These are phyloP conservation scores for Beauveria asiatica DNA, from an alignment of 2,329 filamentous ascomycete genomes.

Conservation along the genomic window DNA sequence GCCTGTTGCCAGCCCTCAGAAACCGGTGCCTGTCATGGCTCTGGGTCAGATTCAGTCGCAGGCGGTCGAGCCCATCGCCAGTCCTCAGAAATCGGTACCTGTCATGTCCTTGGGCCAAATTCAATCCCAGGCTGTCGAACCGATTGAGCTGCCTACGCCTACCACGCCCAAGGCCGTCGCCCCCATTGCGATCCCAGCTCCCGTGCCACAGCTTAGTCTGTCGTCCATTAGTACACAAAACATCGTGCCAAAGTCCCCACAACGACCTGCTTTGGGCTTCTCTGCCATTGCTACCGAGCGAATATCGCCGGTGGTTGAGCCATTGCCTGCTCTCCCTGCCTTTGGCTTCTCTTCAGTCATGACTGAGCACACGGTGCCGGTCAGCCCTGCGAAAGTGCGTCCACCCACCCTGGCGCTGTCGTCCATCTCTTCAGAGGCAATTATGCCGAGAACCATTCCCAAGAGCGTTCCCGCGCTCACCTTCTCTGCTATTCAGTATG, in stretches of 20 bases:
- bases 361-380: conserved; percentile 29
- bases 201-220: conserved; percentile 19
- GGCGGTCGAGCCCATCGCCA: conserved; percentile 23
- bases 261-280: conserved; percentile 21
- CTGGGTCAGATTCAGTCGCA: conserved; percentile 19
- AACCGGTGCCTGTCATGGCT: conserved; percentile 18
- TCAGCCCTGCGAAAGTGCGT: conserved; percentile 15
- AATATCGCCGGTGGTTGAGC: conserved; percentile 22
- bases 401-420: conserved; percentile 16
- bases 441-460: not conserved
- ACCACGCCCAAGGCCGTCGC: conserved; percentile 14
- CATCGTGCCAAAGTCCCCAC: conserved; percentile 18
- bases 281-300: conserved; percentile 1
- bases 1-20: conserved; percentile 20
- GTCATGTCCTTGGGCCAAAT: conserved; percentile 20
- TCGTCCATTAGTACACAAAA: conserved; percentile 22
- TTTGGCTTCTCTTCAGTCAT: conserved; percentile 25
- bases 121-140: conserved; percentile 23
- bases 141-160: conserved; percentile 16
- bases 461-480: conserved; percentile 14
- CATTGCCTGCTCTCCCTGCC: conserved; percentile 16
- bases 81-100: conserved; percentile 17
- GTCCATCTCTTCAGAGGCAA: conserved; percentile 10
- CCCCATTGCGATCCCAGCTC: conserved; percentile 10
- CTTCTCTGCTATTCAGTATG: conserved; percentile 29